phyloP scores from a whole-genome alignment of 306 rosid species.

The Delonix regia region DNA sequence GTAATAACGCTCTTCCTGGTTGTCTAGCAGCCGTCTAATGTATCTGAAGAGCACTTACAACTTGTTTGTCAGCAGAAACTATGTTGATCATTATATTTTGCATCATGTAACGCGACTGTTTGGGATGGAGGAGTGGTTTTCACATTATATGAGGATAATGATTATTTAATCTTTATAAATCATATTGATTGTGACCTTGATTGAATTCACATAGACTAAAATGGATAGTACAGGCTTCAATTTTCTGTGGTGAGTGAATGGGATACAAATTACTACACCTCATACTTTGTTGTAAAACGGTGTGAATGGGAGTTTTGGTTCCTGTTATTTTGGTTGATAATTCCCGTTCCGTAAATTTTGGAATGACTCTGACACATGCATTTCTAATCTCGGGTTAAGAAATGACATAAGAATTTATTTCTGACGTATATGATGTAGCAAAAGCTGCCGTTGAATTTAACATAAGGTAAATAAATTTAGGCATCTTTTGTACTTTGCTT shows the following conservation, averaged over 20 bases:
- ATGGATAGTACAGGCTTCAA: no score
- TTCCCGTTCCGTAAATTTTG: neutral
- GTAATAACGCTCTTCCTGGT: constrained; percentile 2
- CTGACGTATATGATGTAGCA: constrained; percentile 10
- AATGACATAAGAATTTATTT: neutral
- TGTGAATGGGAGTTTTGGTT: no score
- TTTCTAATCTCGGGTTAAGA: neutral
- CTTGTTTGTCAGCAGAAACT: neutral
- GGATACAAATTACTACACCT: neutral
- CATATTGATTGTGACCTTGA: neutral
- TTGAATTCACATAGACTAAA: neutral
- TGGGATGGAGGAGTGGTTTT: constrained; percentile 1
- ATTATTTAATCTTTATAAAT: neutral
- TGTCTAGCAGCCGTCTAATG: neutral
- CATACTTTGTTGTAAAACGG: neutral
- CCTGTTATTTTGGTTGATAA: no score
- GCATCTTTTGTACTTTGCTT: constrained; percentile 39
- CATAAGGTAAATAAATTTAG: constrained; percentile 12
- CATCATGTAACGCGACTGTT: neutral
- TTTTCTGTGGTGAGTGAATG: neutral
- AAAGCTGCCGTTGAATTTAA: neutral
- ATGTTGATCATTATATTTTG: neutral
- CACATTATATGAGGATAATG: constrained; percentile 4
- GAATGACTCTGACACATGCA: neutral
- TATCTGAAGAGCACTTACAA: neutral